These are phyloP conservation scores for Aureobasidium uvarum DNA, from an alignment of 2,329 filamentous ascomycete species.

Conservation along the genomic window DNA sequence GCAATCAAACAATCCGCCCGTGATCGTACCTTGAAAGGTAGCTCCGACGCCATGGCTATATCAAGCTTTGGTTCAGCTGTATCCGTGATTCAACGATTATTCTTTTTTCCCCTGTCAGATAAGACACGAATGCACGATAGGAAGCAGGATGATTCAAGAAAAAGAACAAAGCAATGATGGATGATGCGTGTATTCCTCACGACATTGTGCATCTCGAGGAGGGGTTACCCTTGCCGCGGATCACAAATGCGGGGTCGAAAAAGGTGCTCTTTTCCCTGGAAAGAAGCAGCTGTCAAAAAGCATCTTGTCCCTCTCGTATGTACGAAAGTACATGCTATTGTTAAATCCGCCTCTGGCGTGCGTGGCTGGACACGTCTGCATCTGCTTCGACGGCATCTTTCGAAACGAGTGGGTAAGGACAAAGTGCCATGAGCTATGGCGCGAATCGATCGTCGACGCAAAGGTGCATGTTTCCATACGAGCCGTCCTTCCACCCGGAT, in stretches of 20 bases:
- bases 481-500: constrained; percentile 14
- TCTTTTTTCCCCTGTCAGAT: neutral
- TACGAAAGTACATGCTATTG: neutral
- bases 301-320: too few species aligned
- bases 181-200: constrained; percentile 10
- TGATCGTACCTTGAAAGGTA: constrained; percentile 47
- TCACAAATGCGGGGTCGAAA: constrained; percentile 1
- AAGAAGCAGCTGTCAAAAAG: neutral
- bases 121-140: neutral
- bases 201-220: neutral
- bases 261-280: neutral
- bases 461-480: neutral
- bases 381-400: neutral
- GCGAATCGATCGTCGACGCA: neutral
- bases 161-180: neutral
- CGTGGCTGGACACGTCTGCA: neutral
- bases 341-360: neutral
- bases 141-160: neutral
- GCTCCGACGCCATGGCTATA: constrained; percentile 35
- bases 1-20: neutral
- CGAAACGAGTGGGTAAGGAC: neutral
- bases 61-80: neutral
- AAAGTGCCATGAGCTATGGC: neutral
- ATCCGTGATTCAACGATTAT: neutral
- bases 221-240: neutral